Base-by-base conservation (phyloP, 75 land plant species). In the Chamaecyparis obtusa region DNA sequence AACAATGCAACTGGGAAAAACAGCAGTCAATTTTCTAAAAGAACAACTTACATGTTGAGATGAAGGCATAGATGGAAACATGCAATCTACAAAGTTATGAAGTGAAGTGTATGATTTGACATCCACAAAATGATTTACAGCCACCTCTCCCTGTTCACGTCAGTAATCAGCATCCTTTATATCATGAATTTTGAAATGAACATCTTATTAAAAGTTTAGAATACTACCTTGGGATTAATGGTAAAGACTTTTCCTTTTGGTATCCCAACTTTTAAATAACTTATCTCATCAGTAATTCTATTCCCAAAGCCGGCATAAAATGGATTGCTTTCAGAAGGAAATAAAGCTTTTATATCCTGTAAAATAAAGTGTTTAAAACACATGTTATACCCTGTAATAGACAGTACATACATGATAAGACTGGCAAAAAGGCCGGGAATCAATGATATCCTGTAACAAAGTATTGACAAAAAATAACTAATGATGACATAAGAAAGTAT, bases 261-360 rank as follows among this genome's bases (percentile, higher is more conserved):
- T 64, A 92, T 90, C n/a, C 93, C 93, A 83, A 90, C 92, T 90
- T 92, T 92, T 14, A 90, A 85, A 57, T 92, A 90, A 86, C 93
- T 92, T 36, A 92, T 86, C 81, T 92, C 93, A 86, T 92, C 93
- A 57, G 93, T 92, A 32, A 85, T 87, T 55, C 93, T 84, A 83
- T 92, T 92, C 24, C 93, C 93, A 90, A 92, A 92, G 41, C 93
- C 93, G 11, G 93, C 93, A 83, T 92, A 90, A 57, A 92, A 92
- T 85, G 93, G 93, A 43, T 92, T 90, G 80, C 88, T 55, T 35
- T 90, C 92, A 24, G 84, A 44, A 30, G 93, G 92, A 88, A 92
- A 92, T 51, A 92, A 75, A 35, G 83, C 85, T 79, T 86, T 78
- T 71, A 92, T 92, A 51, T 88, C 93, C 76, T 74, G 76, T 74